Evolutionary conservation across 1,284 basidiomycete genomes (phyloP).

Genomic region (Cerrena zonata): DNA sequence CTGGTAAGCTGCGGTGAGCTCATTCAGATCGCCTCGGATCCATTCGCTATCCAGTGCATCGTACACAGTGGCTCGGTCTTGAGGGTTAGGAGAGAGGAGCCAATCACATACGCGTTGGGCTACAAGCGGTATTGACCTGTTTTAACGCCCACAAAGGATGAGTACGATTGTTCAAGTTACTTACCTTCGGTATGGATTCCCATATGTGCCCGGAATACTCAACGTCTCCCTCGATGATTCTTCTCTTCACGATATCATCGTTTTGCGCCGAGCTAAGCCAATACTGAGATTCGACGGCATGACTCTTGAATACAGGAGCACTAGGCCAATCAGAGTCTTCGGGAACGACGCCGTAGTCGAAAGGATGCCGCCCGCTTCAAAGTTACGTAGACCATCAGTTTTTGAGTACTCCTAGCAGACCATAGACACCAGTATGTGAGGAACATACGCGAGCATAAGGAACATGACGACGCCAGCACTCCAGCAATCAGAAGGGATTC

Average conservation of each 20-base stretch:
- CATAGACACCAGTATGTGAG: neutral
- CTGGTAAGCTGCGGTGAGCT: slow-evolving; percentile 55
- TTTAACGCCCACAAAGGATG: neutral
- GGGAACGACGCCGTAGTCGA: slow-evolving; percentile 43
- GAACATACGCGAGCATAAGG: slow-evolving; percentile 71
- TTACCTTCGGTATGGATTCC: slow-evolving; percentile 53
- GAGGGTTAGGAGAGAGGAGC: slow-evolving; percentile 53
- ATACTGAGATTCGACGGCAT: slow-evolving; percentile 29
- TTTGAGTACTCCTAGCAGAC: neutral
- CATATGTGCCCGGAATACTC: slow-evolving; percentile 52
- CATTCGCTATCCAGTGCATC: slow-evolving; percentile 55
- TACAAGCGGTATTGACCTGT: slow-evolving; percentile 20
- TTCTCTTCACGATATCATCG: slow-evolving; percentile 58
- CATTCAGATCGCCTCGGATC: slow-evolving; percentile 56
- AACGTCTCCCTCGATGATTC: slow-evolving; percentile 59
- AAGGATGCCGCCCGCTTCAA: slow-evolving; percentile 64
- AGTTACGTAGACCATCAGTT: slow-evolving; percentile 3
- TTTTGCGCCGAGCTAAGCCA: slow-evolving; percentile 46
- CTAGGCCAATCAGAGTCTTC: slow-evolving; percentile 22
- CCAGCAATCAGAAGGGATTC: slow-evolving; percentile 82
- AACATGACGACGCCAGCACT: slow-evolving; percentile 74
- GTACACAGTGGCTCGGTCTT: slow-evolving; percentile 53
- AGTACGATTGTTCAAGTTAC: slow-evolving; percentile 15
- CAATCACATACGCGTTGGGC: slow-evolving; percentile 51
- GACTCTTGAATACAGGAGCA: slow-evolving; percentile 26